Conservation (phyloP, 176 grass and related monocot genomes). For the Luzula sylvatica region DNA sequence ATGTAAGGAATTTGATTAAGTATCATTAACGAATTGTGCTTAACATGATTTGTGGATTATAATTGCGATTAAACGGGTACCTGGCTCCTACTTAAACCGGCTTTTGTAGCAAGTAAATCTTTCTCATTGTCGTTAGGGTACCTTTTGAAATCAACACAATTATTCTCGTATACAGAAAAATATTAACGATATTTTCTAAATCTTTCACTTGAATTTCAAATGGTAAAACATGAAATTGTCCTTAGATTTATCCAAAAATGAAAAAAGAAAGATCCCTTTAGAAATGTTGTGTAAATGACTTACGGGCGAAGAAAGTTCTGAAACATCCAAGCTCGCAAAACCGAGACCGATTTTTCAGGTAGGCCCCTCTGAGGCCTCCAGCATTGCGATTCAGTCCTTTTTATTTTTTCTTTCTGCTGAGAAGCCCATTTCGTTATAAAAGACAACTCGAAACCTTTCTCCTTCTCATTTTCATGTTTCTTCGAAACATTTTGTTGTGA, state of each 20-base stretch:
- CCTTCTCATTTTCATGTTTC: slow-evolving; percentile 14
- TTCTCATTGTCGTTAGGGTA: slow-evolving; percentile 83
- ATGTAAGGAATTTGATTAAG: not conserved
- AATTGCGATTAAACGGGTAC: slow-evolving; percentile 10
- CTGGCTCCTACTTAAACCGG: slow-evolving; percentile 66
- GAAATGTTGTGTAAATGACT: slow-evolving; percentile 14
- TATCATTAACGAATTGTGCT: too few species aligned
- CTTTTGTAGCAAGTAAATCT: slow-evolving; percentile 65
- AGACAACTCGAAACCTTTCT: slow-evolving; percentile 38
- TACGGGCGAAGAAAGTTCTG: slow-evolving; percentile 91
- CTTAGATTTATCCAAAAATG: not conserved
- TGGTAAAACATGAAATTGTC: too few species aligned
- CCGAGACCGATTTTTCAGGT: slow-evolving; percentile 69
- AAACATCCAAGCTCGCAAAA: slow-evolving; percentile 86
- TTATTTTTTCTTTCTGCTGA: slow-evolving; percentile 45
- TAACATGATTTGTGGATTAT: too few species aligned
- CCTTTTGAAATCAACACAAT: slow-evolving; percentile 47
- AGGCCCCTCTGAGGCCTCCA: slow-evolving; percentile 86
- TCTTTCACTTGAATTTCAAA: not conserved
- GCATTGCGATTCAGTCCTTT: slow-evolving; percentile 46
- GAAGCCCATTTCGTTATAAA: slow-evolving; percentile 61
- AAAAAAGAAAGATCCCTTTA: not conserved
- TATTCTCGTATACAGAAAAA: not conserved
- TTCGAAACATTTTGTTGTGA: not conserved
- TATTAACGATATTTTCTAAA: not conserved